Base-by-base conservation (phyloP, 2,329 filamentous ascomycete genomes). In the Aspergillus ruber region DNA sequence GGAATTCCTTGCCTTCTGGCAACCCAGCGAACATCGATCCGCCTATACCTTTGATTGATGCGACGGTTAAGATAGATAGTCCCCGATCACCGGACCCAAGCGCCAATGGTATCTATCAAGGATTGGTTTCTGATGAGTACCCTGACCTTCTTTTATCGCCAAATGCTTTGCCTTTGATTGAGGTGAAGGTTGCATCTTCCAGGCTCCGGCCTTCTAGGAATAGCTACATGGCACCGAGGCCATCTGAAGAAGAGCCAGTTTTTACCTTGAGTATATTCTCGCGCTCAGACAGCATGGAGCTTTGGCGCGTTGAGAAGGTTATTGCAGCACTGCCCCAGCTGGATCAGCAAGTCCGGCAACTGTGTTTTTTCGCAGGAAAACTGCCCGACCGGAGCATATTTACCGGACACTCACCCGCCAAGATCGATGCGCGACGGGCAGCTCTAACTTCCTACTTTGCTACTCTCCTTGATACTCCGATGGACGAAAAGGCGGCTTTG, bases 251-350 rank as follows among this genome's bases (percentile, higher is more conserved):
- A 62, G 90, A 96, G 58, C 89, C 90, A 0, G 91, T 97, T 0
- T 96, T 97, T 61, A 95, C 90, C 0, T 74, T 98, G 45, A 90
- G 90, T 15, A 74, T 98, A 32, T 85, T 89, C 58, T 86, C 86
- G 8, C 83, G 90, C 46, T 84, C 83, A 0, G 61, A 66, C 25
- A 60, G 61, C 44, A 50, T 52, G 25, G 91, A 97, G 65, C 75
- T 98, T 9, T 97, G 93, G 91, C 83, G 91, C 25, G 82, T 95
- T 6, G 93, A 98, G 69, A 98, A 98, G 68, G 89, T 95, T 51
- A 86, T 88, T 3, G 74, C 80, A 12, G 89, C 91, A 23, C 74
- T 98, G 23, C 79, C 82, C n/a, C 83, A 85, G 54, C 76, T 98
- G 32, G 91, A 97, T 63, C 80, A 88, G 47, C 82, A 87, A 49